phyloP scores from a whole-genome alignment of 164 flowering plant genomes.

The Umbellularia californica region DNA sequence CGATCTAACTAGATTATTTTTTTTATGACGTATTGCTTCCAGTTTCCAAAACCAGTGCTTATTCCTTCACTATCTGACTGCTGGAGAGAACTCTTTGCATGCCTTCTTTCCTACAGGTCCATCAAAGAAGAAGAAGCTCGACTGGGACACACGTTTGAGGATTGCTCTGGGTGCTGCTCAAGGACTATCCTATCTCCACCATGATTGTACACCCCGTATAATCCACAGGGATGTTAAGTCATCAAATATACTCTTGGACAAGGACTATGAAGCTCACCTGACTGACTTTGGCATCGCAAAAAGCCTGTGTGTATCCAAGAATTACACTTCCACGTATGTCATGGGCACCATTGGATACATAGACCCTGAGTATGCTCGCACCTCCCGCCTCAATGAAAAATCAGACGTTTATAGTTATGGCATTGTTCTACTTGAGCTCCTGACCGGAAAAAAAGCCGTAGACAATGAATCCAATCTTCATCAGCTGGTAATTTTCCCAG shows the following conservation, averaged over 20 bases:
- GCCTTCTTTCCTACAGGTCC: slow-evolving; percentile 37
- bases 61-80: not conserved
- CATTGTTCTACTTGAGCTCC: slow-evolving; percentile 83
- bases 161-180: slow-evolving; percentile 93
- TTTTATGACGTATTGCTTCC: not conserved
- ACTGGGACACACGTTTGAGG: slow-evolving; percentile 77
- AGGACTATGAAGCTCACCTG: slow-evolving; percentile 88
- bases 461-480: slow-evolving; percentile 93
- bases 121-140: slow-evolving; percentile 62
- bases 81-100: not conserved
- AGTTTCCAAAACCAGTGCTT: not conserved
- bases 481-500: slow-evolving; percentile 53
- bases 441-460: slow-evolving; percentile 92
- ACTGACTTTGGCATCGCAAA: slow-evolving; percentile 98
- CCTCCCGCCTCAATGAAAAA: slow-evolving; percentile 94
- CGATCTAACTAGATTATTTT: not conserved
- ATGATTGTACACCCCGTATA: slow-evolving; percentile 92
- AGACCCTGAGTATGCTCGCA: slow-evolving; percentile 97
- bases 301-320: slow-evolving; percentile 63
- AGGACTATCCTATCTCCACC: slow-evolving; percentile 92
- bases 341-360: slow-evolving; percentile 99
- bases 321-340: slow-evolving; percentile 79
- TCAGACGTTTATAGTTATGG: slow-evolving; percentile 97
- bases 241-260: slow-evolving; percentile 84
- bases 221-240: slow-evolving; percentile 97